A percentile compares a stretch with the other conserved stretches of the same genome.
Conservation (phyloP, 2,329 filamentous ascomycete species). For the Colletotrichum spaethianum region DNA sequence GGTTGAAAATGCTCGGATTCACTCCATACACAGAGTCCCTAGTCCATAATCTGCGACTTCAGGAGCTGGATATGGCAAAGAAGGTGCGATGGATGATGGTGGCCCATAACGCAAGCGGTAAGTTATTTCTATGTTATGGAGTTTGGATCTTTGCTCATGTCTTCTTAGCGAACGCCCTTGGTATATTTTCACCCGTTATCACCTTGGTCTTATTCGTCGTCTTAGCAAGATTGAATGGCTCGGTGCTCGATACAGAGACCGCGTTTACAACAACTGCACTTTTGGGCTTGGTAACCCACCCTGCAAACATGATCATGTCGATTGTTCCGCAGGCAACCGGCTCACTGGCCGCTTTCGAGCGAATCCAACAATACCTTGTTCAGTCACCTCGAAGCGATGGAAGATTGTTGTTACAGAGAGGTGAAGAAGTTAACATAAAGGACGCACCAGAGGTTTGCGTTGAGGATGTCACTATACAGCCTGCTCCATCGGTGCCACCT, state of each 20-base stretch:
- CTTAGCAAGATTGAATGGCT: not conserved
- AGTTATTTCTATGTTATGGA: not conserved
- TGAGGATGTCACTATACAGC: not conserved
- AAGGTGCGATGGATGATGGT: slow-evolving; percentile 42
- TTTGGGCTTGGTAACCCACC: slow-evolving; percentile 43
- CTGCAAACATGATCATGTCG: slow-evolving; percentile 37
- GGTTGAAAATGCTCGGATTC: slow-evolving; percentile 54
- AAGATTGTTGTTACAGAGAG: not conserved
- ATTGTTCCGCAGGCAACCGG: slow-evolving; percentile 36
- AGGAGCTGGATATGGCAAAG: slow-evolving; percentile 43
- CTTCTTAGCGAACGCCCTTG: slow-evolving; percentile 40
- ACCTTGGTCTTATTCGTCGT: slow-evolving; percentile 18
- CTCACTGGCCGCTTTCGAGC: slow-evolving; percentile 40
- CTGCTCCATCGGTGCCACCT: not conserved
- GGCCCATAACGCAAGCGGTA: slow-evolving; percentile 28
- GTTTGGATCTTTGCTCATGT: not conserved
- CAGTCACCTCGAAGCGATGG: slow-evolving; percentile 17
- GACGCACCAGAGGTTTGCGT: not conserved
- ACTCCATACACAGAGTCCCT: slow-evolving; percentile 47
- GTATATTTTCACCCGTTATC: slow-evolving; percentile 34
- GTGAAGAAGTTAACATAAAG: not conserved
- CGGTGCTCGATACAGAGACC: slow-evolving; percentile 13
- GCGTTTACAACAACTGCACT: slow-evolving; percentile 45
- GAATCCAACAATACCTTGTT: slow-evolving; percentile 43
- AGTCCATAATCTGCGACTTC: slow-evolving; percentile 52